A percentile compares a stretch with the other conserved stretches of the same genome.
phyloP scores from a whole-genome alignment of 2,329 filamentous ascomycete species.

The Diaporthe velutina region DNA sequence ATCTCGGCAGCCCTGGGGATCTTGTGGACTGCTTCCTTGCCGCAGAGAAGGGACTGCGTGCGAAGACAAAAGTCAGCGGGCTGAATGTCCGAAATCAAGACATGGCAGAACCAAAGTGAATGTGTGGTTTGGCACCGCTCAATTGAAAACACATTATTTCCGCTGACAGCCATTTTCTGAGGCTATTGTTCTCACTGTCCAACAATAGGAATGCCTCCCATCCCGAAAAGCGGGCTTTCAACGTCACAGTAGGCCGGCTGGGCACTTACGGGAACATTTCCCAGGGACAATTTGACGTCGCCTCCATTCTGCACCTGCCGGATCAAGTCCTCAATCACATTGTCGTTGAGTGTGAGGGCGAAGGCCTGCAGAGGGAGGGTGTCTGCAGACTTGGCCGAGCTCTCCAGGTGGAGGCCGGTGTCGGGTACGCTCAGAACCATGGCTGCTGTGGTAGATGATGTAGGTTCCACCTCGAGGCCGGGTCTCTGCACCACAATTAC shows the following conservation, averaged over 20 bases:
- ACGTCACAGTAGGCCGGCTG: neutral
- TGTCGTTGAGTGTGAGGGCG: constrained; percentile 68
- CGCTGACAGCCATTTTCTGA: neutral
- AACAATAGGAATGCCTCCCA: constrained; percentile 33
- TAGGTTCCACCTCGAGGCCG: constrained; percentile 37
- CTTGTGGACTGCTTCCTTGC: constrained; percentile 49
- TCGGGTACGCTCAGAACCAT: constrained; percentile 67
- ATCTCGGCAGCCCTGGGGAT: constrained; percentile 56
- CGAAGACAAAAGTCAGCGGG: constrained; percentile 14
- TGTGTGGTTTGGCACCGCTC: neutral
- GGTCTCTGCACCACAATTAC: constrained; percentile 38
- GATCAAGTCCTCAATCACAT: constrained; percentile 73
- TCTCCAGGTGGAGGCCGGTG: constrained; percentile 68
- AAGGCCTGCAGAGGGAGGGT: constrained; percentile 68
- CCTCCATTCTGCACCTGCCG: constrained; percentile 69
- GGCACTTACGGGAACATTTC: constrained; percentile 69
- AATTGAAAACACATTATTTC: constrained; percentile 15
- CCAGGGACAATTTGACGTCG: constrained; percentile 69
- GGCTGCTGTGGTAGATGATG: constrained; percentile 28
- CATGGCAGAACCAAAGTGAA: neutral
- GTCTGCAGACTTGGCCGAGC: constrained; percentile 58
- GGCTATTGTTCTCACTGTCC: constrained; percentile 38
- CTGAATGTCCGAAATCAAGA: neutral
- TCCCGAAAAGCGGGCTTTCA: neutral
- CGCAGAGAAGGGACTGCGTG: constrained; percentile 66